Evolutionary conservation across 345 rosid genomes (phyloP).

Genomic region (Theobroma cacao): DNA sequence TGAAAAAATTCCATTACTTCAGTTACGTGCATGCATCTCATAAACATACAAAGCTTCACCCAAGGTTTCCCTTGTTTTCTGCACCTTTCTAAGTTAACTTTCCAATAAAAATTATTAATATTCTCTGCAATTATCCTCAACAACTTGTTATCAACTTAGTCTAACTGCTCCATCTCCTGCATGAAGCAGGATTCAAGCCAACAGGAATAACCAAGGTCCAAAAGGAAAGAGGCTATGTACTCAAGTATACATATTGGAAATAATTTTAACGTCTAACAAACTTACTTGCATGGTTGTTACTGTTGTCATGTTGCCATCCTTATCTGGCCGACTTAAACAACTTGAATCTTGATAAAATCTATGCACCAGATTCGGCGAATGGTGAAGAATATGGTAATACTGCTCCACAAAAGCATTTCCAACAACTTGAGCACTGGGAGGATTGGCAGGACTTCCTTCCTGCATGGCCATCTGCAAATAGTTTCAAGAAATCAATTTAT

Average conservation of each 20-base stretch:
- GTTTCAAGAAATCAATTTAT: not conserved
- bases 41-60: not conserved
- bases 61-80: not conserved
- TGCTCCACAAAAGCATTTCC: slow-evolving; percentile 75
- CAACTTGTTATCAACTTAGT: not conserved
- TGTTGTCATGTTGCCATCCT: slow-evolving; percentile 45
- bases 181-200: not conserved
- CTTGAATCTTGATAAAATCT: slow-evolving; percentile 73
- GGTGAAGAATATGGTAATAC: slow-evolving; percentile 68
- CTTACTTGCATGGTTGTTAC: slow-evolving; percentile 63
- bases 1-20: not conserved
- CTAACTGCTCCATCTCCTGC: not conserved
- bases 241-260: not conserved
- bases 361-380: slow-evolving; percentile 49
- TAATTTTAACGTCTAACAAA: not conserved
- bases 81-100: not conserved
- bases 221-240: not conserved
- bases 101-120: not conserved
- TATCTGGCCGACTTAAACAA: slow-evolving; percentile 57
- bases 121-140: not conserved
- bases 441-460: slow-evolving; percentile 35
- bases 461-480: slow-evolving; percentile 53
- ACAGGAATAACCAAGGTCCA: not conserved
- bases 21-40: not conserved
- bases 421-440: slow-evolving; percentile 46